These are phyloP conservation scores for Trypanosoma lewisi DNA, from an alignment of 208 protist species.

Conservation along the genomic window DNA sequence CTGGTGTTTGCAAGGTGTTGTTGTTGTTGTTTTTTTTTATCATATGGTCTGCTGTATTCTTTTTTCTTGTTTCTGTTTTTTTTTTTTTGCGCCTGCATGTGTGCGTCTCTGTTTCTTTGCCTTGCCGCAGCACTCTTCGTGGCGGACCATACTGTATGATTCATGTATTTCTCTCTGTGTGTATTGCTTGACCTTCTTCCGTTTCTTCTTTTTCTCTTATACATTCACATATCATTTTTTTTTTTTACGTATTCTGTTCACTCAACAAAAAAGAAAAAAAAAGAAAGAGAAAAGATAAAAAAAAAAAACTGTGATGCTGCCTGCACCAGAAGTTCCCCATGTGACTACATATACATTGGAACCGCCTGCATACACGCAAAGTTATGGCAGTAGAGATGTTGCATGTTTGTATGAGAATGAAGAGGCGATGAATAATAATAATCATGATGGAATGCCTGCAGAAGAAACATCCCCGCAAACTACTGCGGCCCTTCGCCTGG, in stretches of 20 bases:
- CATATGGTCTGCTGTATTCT: background rate
- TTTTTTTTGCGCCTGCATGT: background rate
- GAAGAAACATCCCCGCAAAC: no score
- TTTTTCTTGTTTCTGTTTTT: slow-evolving; percentile 2
- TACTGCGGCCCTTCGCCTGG: slow-evolving; percentile 26
- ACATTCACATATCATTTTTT: no score
- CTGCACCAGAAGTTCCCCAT: background rate
- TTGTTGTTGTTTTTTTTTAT: background rate
- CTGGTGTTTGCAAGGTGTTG: no score
- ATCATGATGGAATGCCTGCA: slow-evolving; percentile 10
- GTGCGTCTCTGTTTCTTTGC: slow-evolving; percentile 4
- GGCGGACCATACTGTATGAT: no score
- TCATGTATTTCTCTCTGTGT: no score
- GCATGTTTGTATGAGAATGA: background rate
- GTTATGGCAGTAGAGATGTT: background rate
- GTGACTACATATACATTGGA: background rate
- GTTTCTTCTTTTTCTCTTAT: no score
- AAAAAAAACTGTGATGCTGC: background rate
- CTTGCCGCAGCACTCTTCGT: no score
- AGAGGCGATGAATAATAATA: slow-evolving; percentile 8
- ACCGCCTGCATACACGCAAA: background rate
- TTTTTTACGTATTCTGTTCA: slow-evolving; percentile 22
- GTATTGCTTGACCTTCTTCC: no score
- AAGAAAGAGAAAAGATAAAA: background rate
- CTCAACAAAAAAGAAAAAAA: background rate